Evolutionary conservation across 192 early-diverging fungal genomes (phyloP), one percentile per base, ranked within the genome.

Genomic region (Coemansia biformis): DNA sequence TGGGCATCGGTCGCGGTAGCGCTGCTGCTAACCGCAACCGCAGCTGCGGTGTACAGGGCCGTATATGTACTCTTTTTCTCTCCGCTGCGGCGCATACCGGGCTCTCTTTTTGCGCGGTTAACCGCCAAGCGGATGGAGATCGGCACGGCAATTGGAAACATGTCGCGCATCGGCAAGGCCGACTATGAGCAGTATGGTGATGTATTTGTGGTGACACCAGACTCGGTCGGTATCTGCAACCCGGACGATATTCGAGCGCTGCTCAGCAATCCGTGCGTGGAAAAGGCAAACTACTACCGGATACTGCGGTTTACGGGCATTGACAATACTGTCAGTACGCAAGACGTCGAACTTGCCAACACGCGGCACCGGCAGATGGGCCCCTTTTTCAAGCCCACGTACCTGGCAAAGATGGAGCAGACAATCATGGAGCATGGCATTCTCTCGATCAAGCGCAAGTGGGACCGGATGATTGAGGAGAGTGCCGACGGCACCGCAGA

Each of bases 401-500:
- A 62, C 16, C 34, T 74, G 38, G 46, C 63, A 0, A 54, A 59
- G 17, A 66, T 74, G 63, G 63, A 74, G 33, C 34, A 39, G 4
- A 66, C 47, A 7, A 74, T 74, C 37, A 66, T 74, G 63, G 28
- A 66, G 30, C 51, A 56, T n/a, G 70, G 59, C 0, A 57, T 66
- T 4, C 16, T 37, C 10, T 51, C 70, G 1, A 47, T 66, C 36
- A 74, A 54, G 31, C 24, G 30, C 13, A 74, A 74, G 21, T 74
- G 58, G 58, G 54, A 74, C 44, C 26, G 26, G 1, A 18, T 56
- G 11, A 50, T 74, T 18, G 38, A 13, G 0, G 38, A 48, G 24
- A 62, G 52, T 17, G 15, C 34, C 9, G 32, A 34, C 18, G 63
- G 70, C 6, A 33, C n/a, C 15, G 59, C 37, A 7, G 60, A 74